phyloP scores from a whole-genome alignment of 768 basidiomycete species.

The Trametopsis cervina region DNA sequence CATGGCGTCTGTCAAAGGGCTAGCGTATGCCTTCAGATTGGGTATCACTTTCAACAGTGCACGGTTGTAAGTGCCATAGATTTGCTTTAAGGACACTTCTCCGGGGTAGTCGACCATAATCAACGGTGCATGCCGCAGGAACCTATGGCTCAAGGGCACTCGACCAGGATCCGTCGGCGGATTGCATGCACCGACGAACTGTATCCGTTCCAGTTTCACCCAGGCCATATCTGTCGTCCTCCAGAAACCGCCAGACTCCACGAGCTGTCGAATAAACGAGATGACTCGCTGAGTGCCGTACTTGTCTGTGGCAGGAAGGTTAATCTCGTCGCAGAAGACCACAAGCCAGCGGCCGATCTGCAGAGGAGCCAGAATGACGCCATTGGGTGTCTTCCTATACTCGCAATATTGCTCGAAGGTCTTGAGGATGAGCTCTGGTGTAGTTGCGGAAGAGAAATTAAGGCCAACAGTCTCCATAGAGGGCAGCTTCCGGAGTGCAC shows the following conservation, averaged over 20 bases:
- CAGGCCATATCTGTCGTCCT: conserved; percentile 90
- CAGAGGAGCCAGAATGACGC: conserved; percentile 88
- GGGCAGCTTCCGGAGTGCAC: conserved; percentile 92
- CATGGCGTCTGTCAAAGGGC: conserved; percentile 96
- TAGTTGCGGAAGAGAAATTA: conserved; percentile 98
- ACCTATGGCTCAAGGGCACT: conserved; percentile 95
- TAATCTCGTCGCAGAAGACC: conserved; percentile 99
- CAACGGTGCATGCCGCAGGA: conserved; percentile 94
- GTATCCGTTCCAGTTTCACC: conserved; percentile 97
- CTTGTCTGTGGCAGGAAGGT: conserved; percentile 92
- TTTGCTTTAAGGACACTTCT: conserved; percentile 93
- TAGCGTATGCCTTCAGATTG: conserved; percentile 85
- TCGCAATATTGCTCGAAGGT: conserved; percentile 99
- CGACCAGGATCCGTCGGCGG: conserved; percentile 99
- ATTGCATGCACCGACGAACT: conserved; percentile 99
- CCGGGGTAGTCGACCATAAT: conserved; percentile 99
- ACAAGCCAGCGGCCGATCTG: conserved; percentile 98
- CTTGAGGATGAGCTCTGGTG: conserved; percentile 95
- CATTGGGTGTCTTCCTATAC: conserved; percentile 96
- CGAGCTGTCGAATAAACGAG: conserved; percentile 94
- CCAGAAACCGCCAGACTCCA: conserved; percentile 94
- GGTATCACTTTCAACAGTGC: conserved; percentile 94
- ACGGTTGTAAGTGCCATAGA: conserved; percentile 97
- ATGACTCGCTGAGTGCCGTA: conserved; percentile 99
- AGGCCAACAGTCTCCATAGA: conserved; percentile 99